Evolutionary conservation across 2,329 filamentous ascomycete genomes (phyloP), one percentile per base, ranked within the genome.

Genomic region (Aspergillus sp.): DNA sequence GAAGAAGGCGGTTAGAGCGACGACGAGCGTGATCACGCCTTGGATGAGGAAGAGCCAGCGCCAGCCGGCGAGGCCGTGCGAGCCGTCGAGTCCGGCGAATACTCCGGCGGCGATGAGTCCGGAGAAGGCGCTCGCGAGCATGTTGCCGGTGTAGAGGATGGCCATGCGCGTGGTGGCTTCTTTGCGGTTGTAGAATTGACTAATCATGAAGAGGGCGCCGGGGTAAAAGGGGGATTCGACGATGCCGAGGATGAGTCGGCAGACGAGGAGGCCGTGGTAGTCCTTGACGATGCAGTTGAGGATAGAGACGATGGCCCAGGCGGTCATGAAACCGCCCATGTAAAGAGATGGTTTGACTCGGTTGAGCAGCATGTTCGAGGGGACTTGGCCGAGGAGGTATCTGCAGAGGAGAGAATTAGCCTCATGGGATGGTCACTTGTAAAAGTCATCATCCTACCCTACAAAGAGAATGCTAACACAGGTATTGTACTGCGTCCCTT

Each of bases 121-220:
- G 6, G 60, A 61, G 10, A 62, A 63, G 5, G 60, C 57, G 47
- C 62, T 65, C 11, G 56, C 61, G 16, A 63, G 51, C 45, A 60
- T 54, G 26, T 53, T 57, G 6, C 75, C 72, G 0, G 70, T 72
- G 54, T 73, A 76, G 45, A 77, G 75, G 0, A 77, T 76, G 1
- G 77, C 77, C 53, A 56, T 76, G 74, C 14, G 81, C 80, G 61
- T 67, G 72, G 62, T 59, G 16, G 56, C 58, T 50, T 86, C 84
- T 53, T 82, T 81, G 52, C 85, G 80, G 1, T 86, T 89, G 72
- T 90, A 90, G 82, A 86, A 90, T 65, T 87, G 86, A 0, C 84
- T 86, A 20, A 89, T 78, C 50, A 88, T 84, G 49, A 88, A 78
- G 11, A 89, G 78, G 0, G 84, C 84, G 47, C 87, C 87, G 0